Evolutionary conservation across 176 grass and related monocot species (phyloP), one percentile per base, ranked within the genome.

Genomic region (Rhynchospora breviuscula): DNA sequence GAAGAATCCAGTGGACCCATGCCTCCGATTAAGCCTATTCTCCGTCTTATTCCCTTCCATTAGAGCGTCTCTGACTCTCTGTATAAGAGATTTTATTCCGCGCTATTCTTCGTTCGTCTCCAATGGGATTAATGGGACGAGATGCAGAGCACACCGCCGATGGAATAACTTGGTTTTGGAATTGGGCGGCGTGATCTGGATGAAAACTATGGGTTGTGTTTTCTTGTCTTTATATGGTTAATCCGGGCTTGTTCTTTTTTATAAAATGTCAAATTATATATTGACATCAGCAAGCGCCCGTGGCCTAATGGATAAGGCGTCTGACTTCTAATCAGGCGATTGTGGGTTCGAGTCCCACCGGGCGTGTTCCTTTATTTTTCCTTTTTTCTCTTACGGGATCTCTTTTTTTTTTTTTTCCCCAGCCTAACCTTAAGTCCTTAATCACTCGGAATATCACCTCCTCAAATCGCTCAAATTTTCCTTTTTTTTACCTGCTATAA

Each of bases 311-410:
- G 88, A 93, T 85, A 90, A 88, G 91, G 88, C 91, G 88, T 93
- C 84, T 94, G 92, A 94, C 86, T 94, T 91, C 84, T 94, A 94
- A 91, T 94, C 90, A 91, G 85, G 82, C 87, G 87, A 89, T 89
- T 91, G 87, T 89, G 87, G 89, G 89, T 91, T 91, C 89, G 86
- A 88, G 87, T 91, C 87, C 90, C 90, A 89, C 84, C 84, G 90
- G 87, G 87, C 90, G 87, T 91, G 90, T 0, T 89, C 2, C 35
- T 2, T 5, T 40, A 29, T 40, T 89, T 87, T 84, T 13, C 29
- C 4, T 58, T n/a, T 10, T 59, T 80, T 35, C 35, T 81, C 53
- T 57, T 60, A n/a, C 47, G 8, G 44, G n/a, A n/a, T n/a, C n/a
- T 35, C 1, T 29, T 29, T 29, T 29, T 29, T 29, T 29, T 29